Evolutionary conservation across 116 monocot species (phyloP).

Genomic region (Trichopus zeylanicus): DNA sequence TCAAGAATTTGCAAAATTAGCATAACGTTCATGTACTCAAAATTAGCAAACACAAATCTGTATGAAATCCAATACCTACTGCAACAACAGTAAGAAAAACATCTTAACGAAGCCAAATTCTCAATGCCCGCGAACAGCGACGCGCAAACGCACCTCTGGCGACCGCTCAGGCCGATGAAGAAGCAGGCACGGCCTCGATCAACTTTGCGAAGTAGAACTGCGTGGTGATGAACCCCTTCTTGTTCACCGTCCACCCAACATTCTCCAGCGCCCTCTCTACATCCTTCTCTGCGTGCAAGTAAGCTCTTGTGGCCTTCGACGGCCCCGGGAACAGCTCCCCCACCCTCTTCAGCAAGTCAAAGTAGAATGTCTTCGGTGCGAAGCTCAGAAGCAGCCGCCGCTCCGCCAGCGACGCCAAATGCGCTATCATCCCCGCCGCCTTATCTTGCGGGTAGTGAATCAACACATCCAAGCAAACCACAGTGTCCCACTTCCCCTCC

Average conservation of each 20-base stretch:
- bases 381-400: slow-evolving; percentile 67
- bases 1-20: too few species aligned
- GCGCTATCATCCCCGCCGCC: slow-evolving; percentile 86
- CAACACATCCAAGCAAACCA: slow-evolving; percentile 86
- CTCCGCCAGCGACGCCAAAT: slow-evolving; percentile 87
- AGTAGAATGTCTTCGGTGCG: slow-evolving; percentile 82
- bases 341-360: slow-evolving; percentile 64
- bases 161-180: background rate
- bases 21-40: too few species aligned
- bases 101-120: too few species aligned
- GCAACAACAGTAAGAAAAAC: background rate
- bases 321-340: slow-evolving; percentile 95
- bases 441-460: slow-evolving; percentile 89
- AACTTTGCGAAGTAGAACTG: slow-evolving; percentile 92
- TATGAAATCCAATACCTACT: background rate
- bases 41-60: background rate
- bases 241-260: slow-evolving; percentile 69
- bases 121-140: too few species aligned
- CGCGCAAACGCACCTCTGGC: too few species aligned
- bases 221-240: slow-evolving; percentile 53
- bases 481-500: slow-evolving; percentile 65
- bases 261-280: slow-evolving; percentile 73
- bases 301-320: slow-evolving; percentile 95
- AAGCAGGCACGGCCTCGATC: slow-evolving; percentile 66
- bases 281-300: slow-evolving; percentile 79